Evolutionary conservation across 306 rosid species (phyloP).

Genomic region (Vigna trinervia): DNA sequence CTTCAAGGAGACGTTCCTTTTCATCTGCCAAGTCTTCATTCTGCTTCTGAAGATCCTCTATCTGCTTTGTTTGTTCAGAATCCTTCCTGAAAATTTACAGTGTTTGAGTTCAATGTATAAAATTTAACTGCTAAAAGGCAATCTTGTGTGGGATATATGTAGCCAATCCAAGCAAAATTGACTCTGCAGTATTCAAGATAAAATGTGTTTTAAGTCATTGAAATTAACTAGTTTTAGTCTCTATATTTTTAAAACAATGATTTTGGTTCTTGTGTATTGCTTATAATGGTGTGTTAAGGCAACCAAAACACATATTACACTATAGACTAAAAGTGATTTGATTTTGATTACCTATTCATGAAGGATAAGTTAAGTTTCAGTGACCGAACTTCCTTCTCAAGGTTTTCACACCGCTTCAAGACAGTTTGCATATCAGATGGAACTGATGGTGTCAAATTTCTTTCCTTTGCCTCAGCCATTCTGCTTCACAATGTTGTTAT

Average conservation of each 20-base stretch:
- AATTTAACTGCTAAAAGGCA: not conserved
- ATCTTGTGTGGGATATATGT: not conserved
- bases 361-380: conserved; percentile 87
- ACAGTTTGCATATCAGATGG: conserved; percentile 90
- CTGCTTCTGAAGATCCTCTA: conserved; percentile 93
- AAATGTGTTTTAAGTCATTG: too few species aligned
- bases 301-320: too few species aligned
- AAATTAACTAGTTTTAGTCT: not conserved
- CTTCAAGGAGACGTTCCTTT: conserved; percentile 84
- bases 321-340: not conserved
- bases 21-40: conserved; percentile 83
- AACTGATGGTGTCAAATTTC: conserved; percentile 75
- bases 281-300: too few species aligned
- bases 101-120: not conserved
- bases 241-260: too few species aligned
- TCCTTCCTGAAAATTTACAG: conserved; percentile 76
- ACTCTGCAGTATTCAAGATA: not conserved
- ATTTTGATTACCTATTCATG: conserved; percentile 80
- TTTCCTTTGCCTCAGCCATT: conserved; percentile 98
- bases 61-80: conserved; percentile 95
- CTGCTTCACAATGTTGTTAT: conserved; percentile 53
- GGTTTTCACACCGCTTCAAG: conserved; percentile 84
- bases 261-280: not conserved
- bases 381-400: conserved; percentile 96
- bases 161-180: not conserved